Base-by-base conservation (phyloP, 768 basidiomycete genomes). In the Lactarius indigo region DNA sequence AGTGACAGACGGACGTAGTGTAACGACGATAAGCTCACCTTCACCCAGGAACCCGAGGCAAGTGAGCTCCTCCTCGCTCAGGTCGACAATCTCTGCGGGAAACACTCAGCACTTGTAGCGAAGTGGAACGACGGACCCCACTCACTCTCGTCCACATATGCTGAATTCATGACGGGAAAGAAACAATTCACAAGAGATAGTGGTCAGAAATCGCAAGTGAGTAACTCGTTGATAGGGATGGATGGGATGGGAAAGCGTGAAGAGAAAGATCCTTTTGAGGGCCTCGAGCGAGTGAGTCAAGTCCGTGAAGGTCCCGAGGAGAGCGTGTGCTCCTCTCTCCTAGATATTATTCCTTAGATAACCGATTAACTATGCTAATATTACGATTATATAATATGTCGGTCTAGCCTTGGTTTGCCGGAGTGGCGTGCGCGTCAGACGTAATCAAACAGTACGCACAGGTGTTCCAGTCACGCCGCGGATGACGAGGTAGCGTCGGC, bases 401-500 rank as follows among this genome's bases (percentile, higher is more conserved):
- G n/a, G n/a, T n/a, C n/a, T n/a, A n/a, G n/a, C n/a, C n/a, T n/a
- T n/a, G n/a, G n/a, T n/a, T n/a, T n/a, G n/a, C n/a, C n/a, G n/a
- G n/a, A 52, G 50, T 15, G 23, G 50, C 5, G 23, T 13, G 26
- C 50, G 5, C 6, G 13, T 13, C 12, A 50, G 44, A 47, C 57
- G 44, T 17, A n/a, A 42, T 15, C 47, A 50, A 50, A 26, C 5
- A 26, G 30, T 20, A 75, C 82, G 71, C 64, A 83, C 89, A 73
- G 73, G 75, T 2, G 85, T 81, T 70, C 86, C 87, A 0, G 82
- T 83, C 44, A 94, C 87, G 1, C 83, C 87, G 23, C 92, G 81
- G 58, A 94, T 82, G 26, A 94, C 87, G 47, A 94, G 78, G 73
- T 93, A 90, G 74, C 93, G 94, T 70, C 93, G 83, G 17, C 92